Evolutionary conservation across 2,329 filamentous ascomycete genomes (phyloP), one percentile per base, ranked within the genome.

Genomic region (Zelopaecilomyces penicillatus): DNA sequence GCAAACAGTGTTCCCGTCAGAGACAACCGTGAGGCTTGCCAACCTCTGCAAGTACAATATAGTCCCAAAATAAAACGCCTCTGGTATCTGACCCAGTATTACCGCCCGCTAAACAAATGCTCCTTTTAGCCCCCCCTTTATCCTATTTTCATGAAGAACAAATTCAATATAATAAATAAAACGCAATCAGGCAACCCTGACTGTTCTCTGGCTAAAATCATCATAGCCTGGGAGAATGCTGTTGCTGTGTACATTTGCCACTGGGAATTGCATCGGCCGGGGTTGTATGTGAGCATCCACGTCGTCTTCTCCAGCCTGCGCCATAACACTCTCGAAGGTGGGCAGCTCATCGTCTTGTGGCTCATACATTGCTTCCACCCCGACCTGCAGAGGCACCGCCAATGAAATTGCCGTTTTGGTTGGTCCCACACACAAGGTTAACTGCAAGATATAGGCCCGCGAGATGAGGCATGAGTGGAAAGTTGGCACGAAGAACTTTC

Each of bases 391-490:
- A 5, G 75, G 75, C 36, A 78, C 55, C 26, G 57, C 55, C 28
- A 79, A 58, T 34, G 65, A 66, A 35, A 77, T 51, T 41, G 61
- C 65, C 4, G 64, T 68, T 54, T 64, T 69, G 44, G 64, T 60
- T 6, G 69, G 62, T 11, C 65, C 69, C 3, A 66, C 62, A 1
- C 65, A 65, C 5, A 79, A 47, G 5, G 62, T 65, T 5, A 80
- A 54, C 51, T 70, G 68, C 30, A 80, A 55, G 4, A 70, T 66
- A 57, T 80, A 80, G n/a, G 70, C 68, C 28, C 76, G 71, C 6
- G 73, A 74, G 33, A 68, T 63, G 57, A 80, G 70, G 63, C 76
- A 80, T 6, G 71, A 74, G 62, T 79, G 74, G 55, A 80, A 80
- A 5, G 73, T 74, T 0, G 76, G 76, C 26, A 79, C 50, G 51